Evolutionary conservation across 83 land plant species (phyloP).

Genomic region (Picea abies): DNA sequence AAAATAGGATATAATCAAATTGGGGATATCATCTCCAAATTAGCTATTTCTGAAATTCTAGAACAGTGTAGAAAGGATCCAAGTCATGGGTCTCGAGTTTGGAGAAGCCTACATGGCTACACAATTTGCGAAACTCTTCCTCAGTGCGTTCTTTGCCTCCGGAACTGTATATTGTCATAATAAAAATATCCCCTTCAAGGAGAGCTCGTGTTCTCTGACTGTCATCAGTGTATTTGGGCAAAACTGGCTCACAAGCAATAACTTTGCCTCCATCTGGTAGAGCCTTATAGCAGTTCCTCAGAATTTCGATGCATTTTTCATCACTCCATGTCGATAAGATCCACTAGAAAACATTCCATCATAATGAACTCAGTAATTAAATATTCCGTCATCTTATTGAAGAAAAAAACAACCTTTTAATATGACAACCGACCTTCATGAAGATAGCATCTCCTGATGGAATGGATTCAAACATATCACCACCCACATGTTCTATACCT

Average conservation of each 20-base stretch:
- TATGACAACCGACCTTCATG: slow-evolving; percentile 48
- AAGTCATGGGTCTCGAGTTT: slow-evolving; percentile 28
- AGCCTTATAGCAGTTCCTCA: slow-evolving; percentile 54
- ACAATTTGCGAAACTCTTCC: slow-evolving; percentile 30
- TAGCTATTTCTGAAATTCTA: slow-evolving; percentile 32
- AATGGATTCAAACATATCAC: slow-evolving; percentile 57
- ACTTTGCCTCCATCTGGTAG: slow-evolving; percentile 59
- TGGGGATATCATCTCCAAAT: too few species aligned
- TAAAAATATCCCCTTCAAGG: slow-evolving; percentile 36
- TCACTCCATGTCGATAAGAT: slow-evolving; percentile 61
- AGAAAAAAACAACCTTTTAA: background rate
- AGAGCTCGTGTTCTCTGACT: slow-evolving; percentile 45
- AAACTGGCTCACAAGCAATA: slow-evolving; percentile 61
- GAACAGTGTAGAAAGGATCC: slow-evolving; percentile 44
- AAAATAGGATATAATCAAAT: too few species aligned
- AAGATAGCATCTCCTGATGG: slow-evolving; percentile 63
- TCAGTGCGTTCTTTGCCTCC: slow-evolving; percentile 42
- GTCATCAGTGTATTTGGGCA: slow-evolving; percentile 44
- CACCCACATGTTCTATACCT: slow-evolving; percentile 61
- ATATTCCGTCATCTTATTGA: background rate
- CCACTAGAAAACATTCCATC: slow-evolving; percentile 41
- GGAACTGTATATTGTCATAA: slow-evolving; percentile 39
- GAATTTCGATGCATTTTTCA: slow-evolving; percentile 46
- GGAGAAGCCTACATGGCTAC: slow-evolving; percentile 33
- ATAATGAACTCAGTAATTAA: background rate